Percentiles rank a stretch among this genome's conserved stretches.
Evolutionary conservation across 2,329 filamentous ascomycete genomes (phyloP).

Genomic region (Colletotrichum endophyticum): DNA sequence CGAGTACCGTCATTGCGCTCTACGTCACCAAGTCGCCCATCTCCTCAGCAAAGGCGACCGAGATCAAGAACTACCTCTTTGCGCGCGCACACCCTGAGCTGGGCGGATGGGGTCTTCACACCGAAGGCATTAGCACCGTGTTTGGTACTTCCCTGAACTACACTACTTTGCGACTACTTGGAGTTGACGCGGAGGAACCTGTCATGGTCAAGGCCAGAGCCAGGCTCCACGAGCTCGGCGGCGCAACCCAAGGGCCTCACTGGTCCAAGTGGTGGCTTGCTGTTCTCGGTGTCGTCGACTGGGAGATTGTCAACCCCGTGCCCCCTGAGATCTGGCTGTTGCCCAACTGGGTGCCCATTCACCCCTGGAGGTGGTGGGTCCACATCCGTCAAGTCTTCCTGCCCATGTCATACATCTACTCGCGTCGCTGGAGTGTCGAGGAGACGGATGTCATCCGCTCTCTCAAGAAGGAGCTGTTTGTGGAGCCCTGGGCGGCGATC

Average conservation of each 20-base stretch:
- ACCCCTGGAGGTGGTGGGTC: conserved; percentile 97
- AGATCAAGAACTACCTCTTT: conserved; percentile 92
- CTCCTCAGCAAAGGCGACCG: conserved; percentile 77
- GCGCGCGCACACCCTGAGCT: conserved; percentile 84
- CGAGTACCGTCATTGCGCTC: conserved; percentile 84
- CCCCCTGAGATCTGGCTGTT: conserved; percentile 94
- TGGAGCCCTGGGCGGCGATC: conserved; percentile 78
- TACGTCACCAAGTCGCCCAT: conserved; percentile 90
- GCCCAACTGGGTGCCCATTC: conserved; percentile 87
- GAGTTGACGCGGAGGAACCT: conserved; percentile 82
- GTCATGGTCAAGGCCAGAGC: conserved; percentile 85
- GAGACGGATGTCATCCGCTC: conserved; percentile 75
- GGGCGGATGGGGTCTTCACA: conserved; percentile 97
- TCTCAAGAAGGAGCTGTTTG: conserved; percentile 82
- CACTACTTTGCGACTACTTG: conserved; percentile 77
- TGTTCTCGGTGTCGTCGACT: conserved; percentile 80
- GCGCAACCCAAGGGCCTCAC: conserved; percentile 83
- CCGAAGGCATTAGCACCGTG: conserved; percentile 89
- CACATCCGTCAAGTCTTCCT: conserved; percentile 97
- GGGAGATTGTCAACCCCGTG: conserved; percentile 94
- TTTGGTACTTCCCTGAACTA: conserved; percentile 95
- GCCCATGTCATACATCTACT: conserved; percentile 90
- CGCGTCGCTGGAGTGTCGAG: conserved; percentile 79
- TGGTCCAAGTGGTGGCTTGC: conserved; percentile 98
- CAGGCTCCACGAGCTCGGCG: conserved; percentile 83